Evolutionary conservation across 2,329 filamentous ascomycete species (phyloP).

Genomic region (Tolypocladium ovalisporum): DNA sequence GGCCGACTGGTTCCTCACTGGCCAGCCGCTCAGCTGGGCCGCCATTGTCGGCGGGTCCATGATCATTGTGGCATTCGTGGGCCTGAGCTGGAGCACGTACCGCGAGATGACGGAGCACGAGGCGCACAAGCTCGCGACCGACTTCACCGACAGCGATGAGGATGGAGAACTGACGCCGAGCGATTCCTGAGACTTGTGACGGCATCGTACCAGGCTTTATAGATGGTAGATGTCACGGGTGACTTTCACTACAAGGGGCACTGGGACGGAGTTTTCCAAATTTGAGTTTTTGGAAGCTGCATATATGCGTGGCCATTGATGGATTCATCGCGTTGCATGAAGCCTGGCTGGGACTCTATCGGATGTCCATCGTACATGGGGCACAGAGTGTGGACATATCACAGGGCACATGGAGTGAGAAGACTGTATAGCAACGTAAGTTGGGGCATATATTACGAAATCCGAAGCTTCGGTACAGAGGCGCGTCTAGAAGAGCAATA

Average conservation of each 20-base stretch:
- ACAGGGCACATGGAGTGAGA: neutral
- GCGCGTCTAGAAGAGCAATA: neutral
- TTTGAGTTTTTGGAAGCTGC: neutral
- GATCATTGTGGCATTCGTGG: constrained; percentile 79
- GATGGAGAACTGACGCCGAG: constrained; percentile 24
- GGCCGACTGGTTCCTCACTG: constrained; percentile 78
- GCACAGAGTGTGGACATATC: neutral
- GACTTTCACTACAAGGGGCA: neutral
- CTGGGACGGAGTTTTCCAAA: neutral
- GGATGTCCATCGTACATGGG: neutral
- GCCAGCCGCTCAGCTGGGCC: constrained; percentile 61
- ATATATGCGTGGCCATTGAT: neutral
- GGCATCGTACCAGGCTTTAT: neutral
- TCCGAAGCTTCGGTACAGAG: neutral
- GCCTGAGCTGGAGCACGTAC: constrained; percentile 86
- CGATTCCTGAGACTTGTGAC: neutral
- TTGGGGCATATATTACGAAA: neutral
- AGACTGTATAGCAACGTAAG: neutral
- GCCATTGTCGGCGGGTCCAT: constrained; percentile 74
- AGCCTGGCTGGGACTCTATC: neutral
- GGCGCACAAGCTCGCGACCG: constrained; percentile 40
- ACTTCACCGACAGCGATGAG: constrained; percentile 36
- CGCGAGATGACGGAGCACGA: constrained; percentile 83
- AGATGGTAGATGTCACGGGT: neutral
- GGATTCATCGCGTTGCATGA: neutral